Percentiles rank a stretch among this genome's conserved stretches.
phyloP scores from a whole-genome alignment of 305 asterid genomes.

The Petunia hybrid region DNA sequence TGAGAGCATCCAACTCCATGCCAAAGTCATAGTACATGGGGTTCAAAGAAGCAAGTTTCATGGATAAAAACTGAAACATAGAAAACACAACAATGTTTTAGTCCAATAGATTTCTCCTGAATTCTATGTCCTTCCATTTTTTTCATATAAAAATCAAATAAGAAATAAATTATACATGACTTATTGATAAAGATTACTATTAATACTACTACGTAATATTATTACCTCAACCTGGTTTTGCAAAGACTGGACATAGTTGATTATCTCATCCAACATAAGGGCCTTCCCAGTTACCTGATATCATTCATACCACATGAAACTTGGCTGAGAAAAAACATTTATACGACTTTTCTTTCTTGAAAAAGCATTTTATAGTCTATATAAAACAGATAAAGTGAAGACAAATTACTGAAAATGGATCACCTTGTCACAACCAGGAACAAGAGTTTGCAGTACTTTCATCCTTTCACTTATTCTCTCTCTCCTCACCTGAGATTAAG shows the following conservation, averaged over 20 bases:
- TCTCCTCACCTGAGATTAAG: constrained; percentile 65
- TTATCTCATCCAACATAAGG: constrained; percentile 90
- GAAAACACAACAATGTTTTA: not conserved
- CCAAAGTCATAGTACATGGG: constrained; percentile 73
- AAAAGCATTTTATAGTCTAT: not conserved
- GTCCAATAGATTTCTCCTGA: not conserved
- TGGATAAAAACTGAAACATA: constrained; percentile 67
- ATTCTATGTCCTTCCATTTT: not conserved
- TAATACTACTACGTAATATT: too few species aligned
- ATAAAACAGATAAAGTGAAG: not conserved
- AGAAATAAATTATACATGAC: not conserved
- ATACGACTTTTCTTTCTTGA: not conserved
- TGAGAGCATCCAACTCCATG: constrained; percentile 65
- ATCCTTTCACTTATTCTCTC: constrained; percentile 84
- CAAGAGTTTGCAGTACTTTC: constrained; percentile 76
- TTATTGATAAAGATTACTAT: not conserved
- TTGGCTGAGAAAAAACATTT: constrained; percentile 45
- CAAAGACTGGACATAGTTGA: constrained; percentile 80
- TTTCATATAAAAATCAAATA: not conserved
- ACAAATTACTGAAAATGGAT: constrained; percentile 31
- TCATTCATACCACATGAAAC: constrained; percentile 47
- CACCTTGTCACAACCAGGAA: constrained; percentile 94
- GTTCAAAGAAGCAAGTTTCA: constrained; percentile 79
- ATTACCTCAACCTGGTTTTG: constrained; percentile 86
- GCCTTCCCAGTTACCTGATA: constrained; percentile 86